Evolutionary conservation across 177 flowering plant genomes (phyloP), one percentile per base, ranked within the genome.

Genomic region (Tripterygium wilfordii): DNA sequence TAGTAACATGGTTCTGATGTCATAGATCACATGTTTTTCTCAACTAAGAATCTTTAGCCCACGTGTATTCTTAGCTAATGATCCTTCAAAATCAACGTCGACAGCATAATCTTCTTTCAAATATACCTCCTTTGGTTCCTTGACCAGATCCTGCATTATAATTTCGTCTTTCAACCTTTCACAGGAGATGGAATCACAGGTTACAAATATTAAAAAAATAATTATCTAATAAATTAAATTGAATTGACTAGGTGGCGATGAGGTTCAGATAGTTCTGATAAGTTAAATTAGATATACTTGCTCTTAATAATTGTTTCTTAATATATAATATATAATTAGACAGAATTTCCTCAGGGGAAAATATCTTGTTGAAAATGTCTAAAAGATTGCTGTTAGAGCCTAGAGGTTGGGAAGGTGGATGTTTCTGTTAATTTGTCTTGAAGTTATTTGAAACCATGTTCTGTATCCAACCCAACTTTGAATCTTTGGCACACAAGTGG

Each of bases 381-480:
- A 3, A 36, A 10, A 15, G 16, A n/a, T 31, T 54, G 45, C 36
- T 41, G 16, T 44, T 37, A 22, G 15, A 13, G 41, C 39, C 44
- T 37, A 22, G 15, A 13, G 41, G 39, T 32, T 47, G 14, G 1
- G 18, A 38, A 53, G 46, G 45, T 37, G 48, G 32, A 45, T 30
- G 16, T 16, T 32, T 22, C 9, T 37, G 42, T 16, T 36, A 20
- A 36, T 36, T 36, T n/a, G n/a, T n/a, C n/a, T n/a, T n/a, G n/a
- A n/a, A n/a, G n/a, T n/a, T n/a, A n/a, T n/a, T n/a, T n/a, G 52
- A 50, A 45, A 44, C 36, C 61, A 50, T 50, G 62, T 47, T 57
- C 49, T 43, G 15, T 55, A n/a, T 40, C 32, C 40, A 33, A 20
- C n/a, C 20, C 32, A 27, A 36, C 36, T 38, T 38, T 58, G 42